Conservation (phyloP, 1,284 basidiomycete species). For the Puccinia coronata region DNA sequence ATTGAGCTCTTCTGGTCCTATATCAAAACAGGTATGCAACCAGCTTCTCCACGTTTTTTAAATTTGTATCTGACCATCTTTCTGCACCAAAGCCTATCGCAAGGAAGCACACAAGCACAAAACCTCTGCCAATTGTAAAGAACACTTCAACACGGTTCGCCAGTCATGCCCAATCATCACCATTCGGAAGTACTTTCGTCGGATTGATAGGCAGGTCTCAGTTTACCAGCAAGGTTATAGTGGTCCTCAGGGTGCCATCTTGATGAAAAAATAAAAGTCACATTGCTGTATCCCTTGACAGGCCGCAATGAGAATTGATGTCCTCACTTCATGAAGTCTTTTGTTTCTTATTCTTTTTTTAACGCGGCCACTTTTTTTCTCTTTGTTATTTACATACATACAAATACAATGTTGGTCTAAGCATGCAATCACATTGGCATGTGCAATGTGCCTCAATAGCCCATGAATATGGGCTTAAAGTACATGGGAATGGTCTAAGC, state of each 20-base stretch:
- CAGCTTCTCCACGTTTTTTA: not conserved
- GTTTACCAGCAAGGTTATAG: slow-evolving; percentile 15
- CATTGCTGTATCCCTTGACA: slow-evolving; percentile 1
- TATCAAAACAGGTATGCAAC: slow-evolving; percentile 9
- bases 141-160: not conserved
- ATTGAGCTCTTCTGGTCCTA: no score
- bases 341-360: not conserved
- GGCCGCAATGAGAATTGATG: slow-evolving; percentile 9
- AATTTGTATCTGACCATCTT: not conserved
- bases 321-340: not conserved
- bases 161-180: not conserved
- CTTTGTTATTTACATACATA: no score
- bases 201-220: not conserved
- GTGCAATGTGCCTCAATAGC: no score
- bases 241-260: not conserved
- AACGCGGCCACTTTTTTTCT: no score
- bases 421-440: no score
- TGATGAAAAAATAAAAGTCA: slow-evolving; percentile 23
- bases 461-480: not conserved
- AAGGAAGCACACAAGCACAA: not conserved
- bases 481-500: not conserved
- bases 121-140: not conserved
- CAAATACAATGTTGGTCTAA: no score
- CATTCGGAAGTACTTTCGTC: not conserved
- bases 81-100: not conserved